Conservation (phyloP, 1,284 basidiomycete genomes). For the Thelephora terrestris region DNA sequence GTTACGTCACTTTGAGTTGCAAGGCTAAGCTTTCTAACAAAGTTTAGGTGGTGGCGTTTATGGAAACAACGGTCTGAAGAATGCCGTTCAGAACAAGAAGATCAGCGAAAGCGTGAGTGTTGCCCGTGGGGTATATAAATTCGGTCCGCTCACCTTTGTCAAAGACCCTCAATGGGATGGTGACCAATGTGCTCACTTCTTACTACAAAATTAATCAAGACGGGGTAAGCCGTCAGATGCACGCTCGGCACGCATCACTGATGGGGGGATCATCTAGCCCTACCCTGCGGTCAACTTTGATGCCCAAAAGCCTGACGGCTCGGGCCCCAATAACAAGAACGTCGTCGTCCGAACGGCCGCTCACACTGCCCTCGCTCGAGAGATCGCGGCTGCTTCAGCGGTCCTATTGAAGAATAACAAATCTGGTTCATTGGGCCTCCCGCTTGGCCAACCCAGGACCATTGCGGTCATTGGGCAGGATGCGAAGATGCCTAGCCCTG, state of each 20-base stretch:
- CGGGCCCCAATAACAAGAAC: background rate
- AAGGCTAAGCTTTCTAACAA: background rate
- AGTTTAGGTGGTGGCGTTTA: background rate
- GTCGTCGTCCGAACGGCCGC: background rate
- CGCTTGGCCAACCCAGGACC: conserved; percentile 40
- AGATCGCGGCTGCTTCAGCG: conserved; percentile 57
- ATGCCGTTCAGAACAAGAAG: background rate
- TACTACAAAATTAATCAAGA: background rate
- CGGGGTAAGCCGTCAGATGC: background rate
- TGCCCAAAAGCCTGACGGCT: background rate
- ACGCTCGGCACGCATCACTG: too few relatives aligned
- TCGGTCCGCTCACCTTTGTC: background rate
- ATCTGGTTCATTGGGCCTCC: conserved; percentile 34
- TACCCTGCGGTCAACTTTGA: conserved; percentile 1
- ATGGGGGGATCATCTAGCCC: background rate
- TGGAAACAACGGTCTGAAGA: background rate
- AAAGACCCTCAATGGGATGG: background rate
- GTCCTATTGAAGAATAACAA: conserved; percentile 64
- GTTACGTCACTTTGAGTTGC: background rate
- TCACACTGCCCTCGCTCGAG: background rate
- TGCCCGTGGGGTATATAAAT: background rate
- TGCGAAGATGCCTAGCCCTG: conserved; percentile 25
- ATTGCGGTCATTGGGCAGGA: conserved; percentile 57
- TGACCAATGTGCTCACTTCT: background rate
- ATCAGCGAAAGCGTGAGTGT: background rate